Evolutionary conservation across 2,329 filamentous ascomycete species (phyloP), one percentile per base, ranked within the genome.

Genomic region (Colletotrichum sp.): DNA sequence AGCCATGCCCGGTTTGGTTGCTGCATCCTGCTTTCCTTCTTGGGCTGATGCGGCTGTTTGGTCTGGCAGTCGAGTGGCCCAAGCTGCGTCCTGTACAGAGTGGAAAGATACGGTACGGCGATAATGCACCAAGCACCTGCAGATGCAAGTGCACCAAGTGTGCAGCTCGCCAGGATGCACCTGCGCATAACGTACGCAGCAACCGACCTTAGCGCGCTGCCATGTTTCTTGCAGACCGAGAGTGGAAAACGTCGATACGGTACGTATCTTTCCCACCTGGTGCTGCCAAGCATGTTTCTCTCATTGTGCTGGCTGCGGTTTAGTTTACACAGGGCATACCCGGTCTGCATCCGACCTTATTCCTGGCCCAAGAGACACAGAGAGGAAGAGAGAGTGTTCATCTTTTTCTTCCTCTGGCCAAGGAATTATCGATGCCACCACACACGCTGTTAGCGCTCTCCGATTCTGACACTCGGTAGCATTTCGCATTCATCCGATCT

Each of bases 1-100:
- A 39, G 52, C 52, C 66, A 58, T 58, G 52, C 55, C 66, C 43
- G 43, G 28, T 30, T 30, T 30, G 66, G 22, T 60, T 27, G 28
- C n/a, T 74, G 71, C 56, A 58, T 74, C 58, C 71, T 74, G 56
- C 32, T 65, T 70, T 66, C 71, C 39, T 39, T 61, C 58, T 61
- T 62, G 65, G 66, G 58, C 58, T 56, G 71, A 62, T 55, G 36
- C 67, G 66, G 70, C 43, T 52, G 43, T 52, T 52, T 52, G 43
- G n/a, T 13, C n/a, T 52, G 43, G 43, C 43, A 52, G n/a, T 52
- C n/a, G 43, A 52, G 43, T 52, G 43, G 43, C n/a, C 43, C 43
- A 52, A 52, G 43, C 43, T 52, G 43, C 13, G 43, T 25, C 39
- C 39, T 48, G 39, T 48, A n/a, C 39, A 48, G n/a, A 43, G 22